A percentile compares a stretch with the other conserved stretches of the same genome.
Conservation (phyloP, 2,329 filamentous ascomycete genomes). For the Lizonia empirigonia region DNA sequence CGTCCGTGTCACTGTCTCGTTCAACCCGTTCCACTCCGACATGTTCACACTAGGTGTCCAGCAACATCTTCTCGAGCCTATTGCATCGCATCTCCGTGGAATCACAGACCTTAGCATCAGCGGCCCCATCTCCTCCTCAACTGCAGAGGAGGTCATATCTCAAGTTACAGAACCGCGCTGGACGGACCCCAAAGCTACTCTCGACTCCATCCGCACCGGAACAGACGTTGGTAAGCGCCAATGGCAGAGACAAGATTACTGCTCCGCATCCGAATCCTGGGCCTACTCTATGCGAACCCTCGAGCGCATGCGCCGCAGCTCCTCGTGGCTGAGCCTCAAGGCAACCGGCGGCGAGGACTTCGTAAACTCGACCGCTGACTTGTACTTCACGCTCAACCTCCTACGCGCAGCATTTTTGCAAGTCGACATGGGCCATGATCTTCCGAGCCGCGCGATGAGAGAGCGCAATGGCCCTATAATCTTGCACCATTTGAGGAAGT, state of each 20-base stretch:
- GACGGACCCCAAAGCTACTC: conserved; percentile 29
- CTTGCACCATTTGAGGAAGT: conserved; percentile 27
- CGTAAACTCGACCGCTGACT: conserved; percentile 30
- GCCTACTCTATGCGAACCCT: conserved; percentile 32
- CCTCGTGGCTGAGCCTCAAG: conserved; percentile 29
- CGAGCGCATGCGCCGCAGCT: conserved; percentile 37
- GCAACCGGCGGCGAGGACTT: conserved; percentile 30
- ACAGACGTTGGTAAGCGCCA: conserved; percentile 36
- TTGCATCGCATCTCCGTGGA: conserved; percentile 28
- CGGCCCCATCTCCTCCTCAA: conserved; percentile 22
- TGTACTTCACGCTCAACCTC: conserved; percentile 35
- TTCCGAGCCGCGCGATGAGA: not conserved
- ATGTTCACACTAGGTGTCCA: conserved; percentile 29
- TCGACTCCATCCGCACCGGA: conserved; percentile 33
- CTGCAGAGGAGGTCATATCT: conserved; percentile 19
- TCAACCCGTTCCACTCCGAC: conserved; percentile 23
- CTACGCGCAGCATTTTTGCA: conserved; percentile 32
- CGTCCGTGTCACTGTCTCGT: conserved; percentile 22
- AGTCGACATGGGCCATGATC: conserved; percentile 27
- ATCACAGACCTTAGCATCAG: conserved; percentile 26
- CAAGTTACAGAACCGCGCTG: conserved; percentile 31
- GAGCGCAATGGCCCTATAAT: conserved; percentile 23
- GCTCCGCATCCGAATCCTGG: conserved; percentile 29
- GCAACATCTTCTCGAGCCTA: conserved; percentile 25
- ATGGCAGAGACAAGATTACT: conserved; percentile 33